Evolutionary conservation across 495 filamentous ascomycete species (phyloP), one percentile per base, ranked within the genome.

Genomic region (Lasiosphaeriaceae sp.): DNA sequence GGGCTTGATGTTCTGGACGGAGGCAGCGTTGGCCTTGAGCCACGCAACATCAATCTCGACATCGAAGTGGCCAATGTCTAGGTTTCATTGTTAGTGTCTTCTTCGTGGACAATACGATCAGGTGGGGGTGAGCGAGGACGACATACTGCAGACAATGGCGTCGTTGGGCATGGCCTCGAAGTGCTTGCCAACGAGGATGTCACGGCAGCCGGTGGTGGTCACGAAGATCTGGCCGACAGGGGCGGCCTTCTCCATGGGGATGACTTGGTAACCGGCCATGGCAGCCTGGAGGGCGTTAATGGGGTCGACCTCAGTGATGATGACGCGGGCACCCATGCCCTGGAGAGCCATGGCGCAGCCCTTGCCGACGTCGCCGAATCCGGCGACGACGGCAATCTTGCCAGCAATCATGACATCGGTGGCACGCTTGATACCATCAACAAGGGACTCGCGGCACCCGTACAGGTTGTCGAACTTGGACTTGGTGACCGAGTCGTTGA

Each of bases 391-490:
- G 52, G 86, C 93, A 62, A 97, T 84, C 87, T 98, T 97, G 71
- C 94, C 95, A 66, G 95, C 94, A 82, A 98, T 91, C 94, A 98
- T 98, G 75, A 97, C 94, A 82, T 98, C 94, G 71, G 94, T 98
- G 55, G 94, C 94, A 79, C 94, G 93, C 88, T 97, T 98, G 85
- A 98, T 98, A 77, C 94, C 94, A 75, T 98, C 94, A 61, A 98
- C 87, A 69, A 98, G 86, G 57, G 94, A 97, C 82, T 98, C 94
- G 72, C 90, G 87, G 90, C 94, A 98, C 64, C 95, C 95, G 83
- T 97, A 98, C 55, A 97, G 82, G 84, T 98, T 98, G 85, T 98
- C 94, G 75, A 98, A 98, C 83, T 98, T 98, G 78, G 91, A 96
- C 87, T 97, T 97, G 74, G 94, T 96, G 70, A 97, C 92, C 58